Conservation (phyloP, 2,329 filamentous ascomycete species). For the Coniochaeta hoffmannii region DNA sequence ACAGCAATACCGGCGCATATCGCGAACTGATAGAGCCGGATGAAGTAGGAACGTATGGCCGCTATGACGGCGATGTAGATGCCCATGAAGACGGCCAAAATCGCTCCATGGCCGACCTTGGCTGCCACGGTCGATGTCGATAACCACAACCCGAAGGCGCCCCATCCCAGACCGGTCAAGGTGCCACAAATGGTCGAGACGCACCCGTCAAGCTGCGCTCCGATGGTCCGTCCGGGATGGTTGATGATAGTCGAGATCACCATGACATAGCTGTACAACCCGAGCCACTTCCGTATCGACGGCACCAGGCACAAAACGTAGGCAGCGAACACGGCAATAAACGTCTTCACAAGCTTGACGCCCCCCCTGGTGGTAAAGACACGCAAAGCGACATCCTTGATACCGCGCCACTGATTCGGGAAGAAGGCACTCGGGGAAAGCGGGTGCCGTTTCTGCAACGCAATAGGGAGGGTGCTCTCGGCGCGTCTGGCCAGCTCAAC, state of each 20-base stretch:
- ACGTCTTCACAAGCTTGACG: slow-evolving; percentile 44
- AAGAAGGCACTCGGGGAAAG: slow-evolving; percentile 39
- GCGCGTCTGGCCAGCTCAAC: slow-evolving; percentile 32
- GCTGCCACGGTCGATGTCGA: slow-evolving; percentile 42
- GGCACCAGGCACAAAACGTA: slow-evolving; percentile 49
- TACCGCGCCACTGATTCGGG: slow-evolving; percentile 37
- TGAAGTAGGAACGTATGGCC: slow-evolving; percentile 46
- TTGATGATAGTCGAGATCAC: slow-evolving; percentile 50
- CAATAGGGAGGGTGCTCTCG: slow-evolving; percentile 35
- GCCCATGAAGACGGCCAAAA: slow-evolving; percentile 47
- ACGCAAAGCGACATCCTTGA: slow-evolving; percentile 29
- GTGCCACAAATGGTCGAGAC: slow-evolving; percentile 46
- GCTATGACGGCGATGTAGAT: slow-evolving; percentile 44
- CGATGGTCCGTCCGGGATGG: slow-evolving; percentile 47
- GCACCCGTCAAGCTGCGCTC: slow-evolving; percentile 49
- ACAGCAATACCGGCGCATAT: slow-evolving; percentile 49
- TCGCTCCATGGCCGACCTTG: slow-evolving; percentile 41
- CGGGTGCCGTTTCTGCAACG: slow-evolving; percentile 37
- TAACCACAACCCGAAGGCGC: slow-evolving; percentile 43
- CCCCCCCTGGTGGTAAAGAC: slow-evolving; percentile 42
- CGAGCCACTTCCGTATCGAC: slow-evolving; percentile 38
- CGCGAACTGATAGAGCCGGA: slow-evolving; percentile 47
- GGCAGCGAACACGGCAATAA: slow-evolving; percentile 47
- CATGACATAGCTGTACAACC: slow-evolving; percentile 48
- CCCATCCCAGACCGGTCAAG: slow-evolving; percentile 47